Percentiles rank a stretch among this genome's conserved stretches.
These are phyloP conservation scores for Rhizophora mangle DNA, from an alignment of 345 rosid genomes.

Conservation along the genomic window DNA sequence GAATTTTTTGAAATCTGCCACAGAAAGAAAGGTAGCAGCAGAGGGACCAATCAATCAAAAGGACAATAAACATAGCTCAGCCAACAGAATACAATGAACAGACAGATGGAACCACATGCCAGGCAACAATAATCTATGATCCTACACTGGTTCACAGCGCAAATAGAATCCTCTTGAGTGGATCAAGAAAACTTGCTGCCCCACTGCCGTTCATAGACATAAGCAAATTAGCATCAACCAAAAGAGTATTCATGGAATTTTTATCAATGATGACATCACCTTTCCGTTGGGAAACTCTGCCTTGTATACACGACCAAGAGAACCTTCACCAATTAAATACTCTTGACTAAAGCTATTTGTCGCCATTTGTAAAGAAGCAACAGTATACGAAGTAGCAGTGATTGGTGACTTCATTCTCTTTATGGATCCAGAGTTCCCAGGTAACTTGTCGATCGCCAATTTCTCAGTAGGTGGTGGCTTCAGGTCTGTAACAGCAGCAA, in stretches of 20 bases:
- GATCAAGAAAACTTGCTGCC: background rate
- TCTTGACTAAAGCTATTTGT: slow-evolving; percentile 97
- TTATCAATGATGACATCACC: slow-evolving; percentile 37
- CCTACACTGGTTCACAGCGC: background rate
- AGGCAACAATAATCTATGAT: background rate
- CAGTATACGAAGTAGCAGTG: slow-evolving; percentile 71
- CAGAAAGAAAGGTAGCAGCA: too few relatives aligned
- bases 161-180: background rate
- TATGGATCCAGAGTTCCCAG: slow-evolving; percentile 61
- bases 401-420: slow-evolving; percentile 72
- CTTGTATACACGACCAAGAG: slow-evolving; percentile 92
- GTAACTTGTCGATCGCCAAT: slow-evolving; percentile 52
- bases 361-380: slow-evolving; percentile 82
- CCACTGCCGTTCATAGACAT: background rate
- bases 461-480: slow-evolving; percentile 74
- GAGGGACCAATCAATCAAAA: too few relatives aligned
- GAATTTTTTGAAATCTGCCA: too few relatives aligned
- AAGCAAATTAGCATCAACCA: background rate
- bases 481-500: slow-evolving; percentile 65
- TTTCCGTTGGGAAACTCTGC: slow-evolving; percentile 87
- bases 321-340: slow-evolving; percentile 89
- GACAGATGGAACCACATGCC: background rate
- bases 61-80: too few relatives aligned
- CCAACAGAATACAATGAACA: too few relatives aligned
- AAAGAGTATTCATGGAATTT: background rate